These are phyloP conservation scores for Guyanaporus albipodus DNA, from an alignment of 768 basidiomycete genomes.

Conservation along the genomic window DNA sequence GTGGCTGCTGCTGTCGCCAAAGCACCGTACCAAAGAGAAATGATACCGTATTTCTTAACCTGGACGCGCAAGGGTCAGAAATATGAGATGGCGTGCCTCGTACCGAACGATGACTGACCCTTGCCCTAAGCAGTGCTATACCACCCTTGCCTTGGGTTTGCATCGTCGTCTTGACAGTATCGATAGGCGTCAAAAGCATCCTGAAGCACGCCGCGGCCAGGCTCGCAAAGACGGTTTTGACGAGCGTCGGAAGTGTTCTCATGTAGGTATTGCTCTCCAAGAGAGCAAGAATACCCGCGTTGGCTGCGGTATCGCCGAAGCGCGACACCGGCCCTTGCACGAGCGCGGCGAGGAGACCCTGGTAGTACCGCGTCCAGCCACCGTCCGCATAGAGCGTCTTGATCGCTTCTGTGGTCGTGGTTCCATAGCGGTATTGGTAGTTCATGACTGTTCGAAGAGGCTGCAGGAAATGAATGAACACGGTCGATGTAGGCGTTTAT, in stretches of 20 bases:
- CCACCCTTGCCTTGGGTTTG: constrained; percentile 85
- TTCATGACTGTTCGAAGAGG: constrained; percentile 98
- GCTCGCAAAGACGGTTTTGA: constrained; percentile 80
- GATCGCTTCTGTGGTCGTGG: constrained; percentile 60
- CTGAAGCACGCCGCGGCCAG: constrained; percentile 79
- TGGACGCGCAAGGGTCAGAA: too few species aligned
- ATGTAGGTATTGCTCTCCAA: constrained; percentile 73
- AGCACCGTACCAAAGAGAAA: constrained; percentile 86
- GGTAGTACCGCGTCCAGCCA: constrained; percentile 81
- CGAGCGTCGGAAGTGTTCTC: constrained; percentile 51
- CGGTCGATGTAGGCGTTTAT: neutral
- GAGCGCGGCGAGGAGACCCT: constrained; percentile 81
- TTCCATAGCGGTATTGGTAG: constrained; percentile 91
- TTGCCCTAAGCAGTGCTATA: constrained; percentile 55
- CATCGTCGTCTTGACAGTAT: constrained; percentile 93
- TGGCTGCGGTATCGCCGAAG: constrained; percentile 95
- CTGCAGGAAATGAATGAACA: constrained; percentile 32
- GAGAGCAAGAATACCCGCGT: constrained; percentile 86
- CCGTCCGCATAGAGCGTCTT: constrained; percentile 72
- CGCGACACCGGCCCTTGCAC: constrained; percentile 81
- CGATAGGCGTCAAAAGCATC: constrained; percentile 89
- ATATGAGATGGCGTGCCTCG: neutral
- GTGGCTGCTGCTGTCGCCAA: constrained; percentile 90
- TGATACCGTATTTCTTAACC: constrained; percentile 73
- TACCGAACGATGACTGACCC: constrained; percentile 41